These are phyloP conservation scores for Phytophthora fragariae DNA, from an alignment of 352 stramenopile genomes.

Conservation along the genomic window DNA sequence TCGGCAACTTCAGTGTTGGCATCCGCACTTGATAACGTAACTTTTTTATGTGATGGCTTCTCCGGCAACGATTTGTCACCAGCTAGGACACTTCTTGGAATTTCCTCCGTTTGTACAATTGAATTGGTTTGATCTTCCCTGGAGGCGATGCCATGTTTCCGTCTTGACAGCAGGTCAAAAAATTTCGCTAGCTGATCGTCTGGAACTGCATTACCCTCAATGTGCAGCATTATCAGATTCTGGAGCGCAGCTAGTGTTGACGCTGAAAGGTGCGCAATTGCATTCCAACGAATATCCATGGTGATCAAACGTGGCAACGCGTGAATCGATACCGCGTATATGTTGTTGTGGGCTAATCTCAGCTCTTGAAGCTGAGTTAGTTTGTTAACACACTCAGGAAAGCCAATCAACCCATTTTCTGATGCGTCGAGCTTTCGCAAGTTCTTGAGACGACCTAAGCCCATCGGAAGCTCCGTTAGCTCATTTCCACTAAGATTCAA, in stretches of 20 bases:
- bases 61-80: not conserved
- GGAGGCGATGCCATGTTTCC: not conserved
- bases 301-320: conserved; percentile 39
- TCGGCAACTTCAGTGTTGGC: not conserved
- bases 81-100: not conserved
- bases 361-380: conserved; percentile 49
- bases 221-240: conserved; percentile 22
- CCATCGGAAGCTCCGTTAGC: conserved; percentile 50
- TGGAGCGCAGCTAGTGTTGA: conserved; percentile 9
- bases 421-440: conserved; percentile 61
- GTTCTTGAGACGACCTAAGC: conserved; percentile 43
- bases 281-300: conserved; percentile 58
- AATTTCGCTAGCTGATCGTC: conserved; percentile 24
- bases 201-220: conserved; percentile 41
- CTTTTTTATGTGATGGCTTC: not conserved
- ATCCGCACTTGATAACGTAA: conserved; percentile 1
- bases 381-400: conserved; percentile 42
- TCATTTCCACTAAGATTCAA: conserved; percentile 66
- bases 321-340: conserved; percentile 36
- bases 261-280: conserved; percentile 27
- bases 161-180: conserved; percentile 22
- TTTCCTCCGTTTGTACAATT: not conserved
- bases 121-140: not conserved
- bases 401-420: conserved; percentile 57
- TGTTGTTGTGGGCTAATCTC: conserved; percentile 68